phyloP scores from a whole-genome alignment of 2,329 filamentous ascomycete genomes.

The Ophiocordyceps camponoti-floridani region DNA sequence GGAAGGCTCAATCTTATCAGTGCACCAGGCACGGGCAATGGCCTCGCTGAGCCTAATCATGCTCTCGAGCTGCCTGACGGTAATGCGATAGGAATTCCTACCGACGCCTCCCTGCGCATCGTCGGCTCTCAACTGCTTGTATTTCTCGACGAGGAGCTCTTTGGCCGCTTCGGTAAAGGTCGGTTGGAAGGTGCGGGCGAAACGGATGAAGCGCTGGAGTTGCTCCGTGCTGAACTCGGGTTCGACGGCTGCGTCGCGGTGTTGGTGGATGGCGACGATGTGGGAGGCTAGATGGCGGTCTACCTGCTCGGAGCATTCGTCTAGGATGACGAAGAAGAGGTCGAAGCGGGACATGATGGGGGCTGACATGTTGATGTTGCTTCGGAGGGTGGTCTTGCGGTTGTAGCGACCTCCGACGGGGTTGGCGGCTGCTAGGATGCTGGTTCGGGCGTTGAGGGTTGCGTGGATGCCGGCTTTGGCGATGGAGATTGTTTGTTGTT shows the following conservation, averaged over 20 bases:
- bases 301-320: conserved; percentile 85
- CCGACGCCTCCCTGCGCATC: conserved; percentile 89
- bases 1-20: conserved; percentile 66
- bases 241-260: conserved; percentile 77
- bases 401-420: conserved; percentile 95
- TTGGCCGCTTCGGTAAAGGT: conserved; percentile 82
- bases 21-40: conserved; percentile 96
- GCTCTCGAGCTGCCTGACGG: conserved; percentile 85
- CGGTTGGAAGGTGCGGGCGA: conserved; percentile 84
- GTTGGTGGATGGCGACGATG: conserved; percentile 85
- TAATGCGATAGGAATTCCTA: conserved; percentile 92
- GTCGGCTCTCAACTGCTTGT: conserved; percentile 86
- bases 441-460: conserved; percentile 87
- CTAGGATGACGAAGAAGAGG: conserved; percentile 92
- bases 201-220: conserved; percentile 90
- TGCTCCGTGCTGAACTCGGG: conserved; percentile 95
- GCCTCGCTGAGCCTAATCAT: conserved; percentile 92
- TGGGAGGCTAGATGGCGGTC: conserved; percentile 86
- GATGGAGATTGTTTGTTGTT: conserved; percentile 98
- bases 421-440: conserved; percentile 89
- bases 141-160: conserved; percentile 69
- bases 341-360: conserved; percentile 99
- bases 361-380: conserved; percentile 96
- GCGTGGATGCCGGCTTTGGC: conserved; percentile 97
- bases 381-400: conserved; percentile 78